Base-by-base conservation (phyloP, 2,329 filamentous ascomycete genomes). In the Fusarium tupiense region DNA sequence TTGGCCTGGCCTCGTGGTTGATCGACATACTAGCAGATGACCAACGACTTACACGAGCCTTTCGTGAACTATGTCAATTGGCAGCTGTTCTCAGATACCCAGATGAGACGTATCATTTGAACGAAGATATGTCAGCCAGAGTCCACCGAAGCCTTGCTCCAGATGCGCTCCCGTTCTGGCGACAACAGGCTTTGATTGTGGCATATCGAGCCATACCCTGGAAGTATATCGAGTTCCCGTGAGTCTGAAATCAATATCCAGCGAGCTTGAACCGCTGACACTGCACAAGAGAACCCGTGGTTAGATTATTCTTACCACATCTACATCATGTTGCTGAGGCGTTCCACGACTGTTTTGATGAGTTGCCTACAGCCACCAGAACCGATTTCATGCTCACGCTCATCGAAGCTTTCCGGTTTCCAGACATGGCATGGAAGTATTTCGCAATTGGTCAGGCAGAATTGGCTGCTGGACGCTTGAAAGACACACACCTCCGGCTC, bases 191-290 rank as follows among this genome's bases (percentile, higher is more conserved):
- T 31, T 61, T 76, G 38, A 60, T 74, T 43, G 64, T 76, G 61
- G 58, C 63, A 24, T 76, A 77, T 31, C 61, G 75, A 38, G 67
- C 72, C 16, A 58, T 76, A 38, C 75, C 74, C 26, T 76, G 75
- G 70, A 77, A 77, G 47, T 76, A 76, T n/a, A 52, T 76, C 40
- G 74, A 76, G 46, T 67, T 73, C 54, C 72, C 64, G 74, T 76
- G 49, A 75, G 74, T 71, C 43, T 37, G 29, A 47, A 50, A 44
- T 40, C 47, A 29, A 49, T 24, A 26, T 43, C 46, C 57, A 31
- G 35, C 59, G 60, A 69, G 57, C 49, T 49, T 47, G 40, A 50
- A 50, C 41, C 56, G 52, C 67, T 73, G 46, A 71, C 59, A 61
- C 61, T 41, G 47, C 17, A 59, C 24, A 50, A 76, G 74, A 58